Conservation (phyloP, 1,284 basidiomycete species). For the Kwoniella shivajii region DNA sequence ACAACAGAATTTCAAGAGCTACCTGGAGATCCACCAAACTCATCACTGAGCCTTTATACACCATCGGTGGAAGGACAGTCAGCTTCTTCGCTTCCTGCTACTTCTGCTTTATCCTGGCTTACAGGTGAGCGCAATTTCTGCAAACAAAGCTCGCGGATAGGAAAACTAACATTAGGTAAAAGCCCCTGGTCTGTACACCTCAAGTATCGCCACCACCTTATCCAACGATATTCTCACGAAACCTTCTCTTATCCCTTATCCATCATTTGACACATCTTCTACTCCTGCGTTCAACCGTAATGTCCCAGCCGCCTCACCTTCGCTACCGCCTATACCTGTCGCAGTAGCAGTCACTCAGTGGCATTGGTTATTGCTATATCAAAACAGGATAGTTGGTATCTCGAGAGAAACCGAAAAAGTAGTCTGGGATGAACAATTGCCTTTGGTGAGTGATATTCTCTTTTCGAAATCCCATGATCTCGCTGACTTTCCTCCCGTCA, state of each 20-base stretch:
- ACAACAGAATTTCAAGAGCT: conserved; percentile 81
- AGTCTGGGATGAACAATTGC: conserved; percentile 80
- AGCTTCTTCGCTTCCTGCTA: conserved; percentile 59
- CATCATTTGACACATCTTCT: conserved; percentile 64
- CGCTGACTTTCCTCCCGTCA: conserved; percentile 43
- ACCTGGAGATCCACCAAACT: conserved; percentile 70
- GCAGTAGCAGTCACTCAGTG: conserved; percentile 87
- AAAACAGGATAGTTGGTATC: conserved; percentile 75
- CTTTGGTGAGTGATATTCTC: conserved; percentile 63
- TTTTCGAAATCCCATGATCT: neutral
- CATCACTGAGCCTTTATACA: conserved; percentile 76
- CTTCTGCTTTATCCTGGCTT: conserved; percentile 78
- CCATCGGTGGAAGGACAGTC: conserved; percentile 64
- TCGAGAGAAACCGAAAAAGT: conserved; percentile 78
- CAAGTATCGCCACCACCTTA: conserved; percentile 53
- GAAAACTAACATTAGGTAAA: neutral
- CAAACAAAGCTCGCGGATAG: neutral
- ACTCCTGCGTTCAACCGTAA: conserved; percentile 60
- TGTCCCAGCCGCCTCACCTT: conserved; percentile 11
- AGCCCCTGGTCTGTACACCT: conserved; percentile 85
- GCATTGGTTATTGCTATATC: conserved; percentile 86
- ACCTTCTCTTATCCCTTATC: conserved; percentile 58
- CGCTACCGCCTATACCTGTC: conserved; percentile 58
- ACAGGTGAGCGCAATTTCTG: conserved; percentile 62
- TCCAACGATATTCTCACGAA: conserved; percentile 38